Conservation (phyloP, 352 stramenopile genomes). For the Phytophthora quininea region DNA sequence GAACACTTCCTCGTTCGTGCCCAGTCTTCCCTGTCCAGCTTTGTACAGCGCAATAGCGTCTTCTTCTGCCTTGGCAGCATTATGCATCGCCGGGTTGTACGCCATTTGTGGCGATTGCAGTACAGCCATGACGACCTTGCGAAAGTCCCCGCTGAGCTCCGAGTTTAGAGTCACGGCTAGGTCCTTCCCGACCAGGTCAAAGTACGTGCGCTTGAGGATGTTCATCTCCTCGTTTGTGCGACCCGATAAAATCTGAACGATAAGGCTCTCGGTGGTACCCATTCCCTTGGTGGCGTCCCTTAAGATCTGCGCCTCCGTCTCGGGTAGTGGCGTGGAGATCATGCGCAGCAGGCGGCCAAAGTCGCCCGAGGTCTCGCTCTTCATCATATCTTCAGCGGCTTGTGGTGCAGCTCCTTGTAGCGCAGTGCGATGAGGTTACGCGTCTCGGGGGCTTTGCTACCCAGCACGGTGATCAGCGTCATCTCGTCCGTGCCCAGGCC, state of each 20-base stretch:
- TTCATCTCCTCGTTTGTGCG: constrained; percentile 83
- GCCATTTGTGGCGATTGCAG: constrained; percentile 54
- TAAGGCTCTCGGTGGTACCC: constrained; percentile 72
- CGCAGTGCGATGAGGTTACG: constrained; percentile 71
- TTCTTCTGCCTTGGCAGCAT: constrained; percentile 63
- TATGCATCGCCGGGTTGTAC: constrained; percentile 75
- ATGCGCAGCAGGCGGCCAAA: constrained; percentile 73
- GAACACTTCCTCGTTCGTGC: constrained; percentile 79
- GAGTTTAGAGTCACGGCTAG: constrained; percentile 66
- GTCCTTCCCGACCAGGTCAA: constrained; percentile 69
- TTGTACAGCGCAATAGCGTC: constrained; percentile 77
- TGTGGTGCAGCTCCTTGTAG: constrained; percentile 73
- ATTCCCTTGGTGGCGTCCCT: constrained; percentile 73
- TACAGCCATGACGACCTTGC: constrained; percentile 76
- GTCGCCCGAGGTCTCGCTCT: constrained; percentile 79
- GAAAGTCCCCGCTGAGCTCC: constrained; percentile 78
- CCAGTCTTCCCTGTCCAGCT: constrained; percentile 70
- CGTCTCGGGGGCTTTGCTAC: constrained; percentile 69
- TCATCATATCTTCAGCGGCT: constrained; percentile 62
- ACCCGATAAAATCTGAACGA: constrained; percentile 71
- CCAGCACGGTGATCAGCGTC: constrained; percentile 70
- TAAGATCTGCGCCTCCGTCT: constrained; percentile 76
- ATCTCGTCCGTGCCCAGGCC: constrained; percentile 80
- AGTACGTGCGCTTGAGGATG: constrained; percentile 85
- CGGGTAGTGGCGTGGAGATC: constrained; percentile 72